Conservation (phyloP, 2,329 filamentous ascomycete genomes). For the Didymella lethalis region DNA sequence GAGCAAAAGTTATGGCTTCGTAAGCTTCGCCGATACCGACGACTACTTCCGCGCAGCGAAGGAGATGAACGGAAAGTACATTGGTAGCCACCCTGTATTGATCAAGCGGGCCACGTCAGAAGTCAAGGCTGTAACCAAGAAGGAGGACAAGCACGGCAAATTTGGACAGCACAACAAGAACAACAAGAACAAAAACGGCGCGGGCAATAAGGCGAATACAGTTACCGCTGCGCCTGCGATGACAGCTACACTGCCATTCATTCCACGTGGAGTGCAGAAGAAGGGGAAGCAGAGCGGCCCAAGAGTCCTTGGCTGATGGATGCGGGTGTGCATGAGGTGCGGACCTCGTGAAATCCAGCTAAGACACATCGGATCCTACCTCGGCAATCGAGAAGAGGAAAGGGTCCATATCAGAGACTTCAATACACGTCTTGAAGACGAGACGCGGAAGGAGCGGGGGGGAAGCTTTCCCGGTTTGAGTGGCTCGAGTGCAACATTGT, state of each 20-base stretch:
- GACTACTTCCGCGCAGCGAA: constrained; percentile 96
- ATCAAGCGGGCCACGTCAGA: constrained; percentile 91
- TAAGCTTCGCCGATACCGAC: constrained; percentile 93
- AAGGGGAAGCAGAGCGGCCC: constrained; percentile 42
- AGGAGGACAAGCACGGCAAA: constrained; percentile 51
- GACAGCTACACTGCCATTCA: constrained; percentile 33
- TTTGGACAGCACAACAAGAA: constrained; percentile 50
- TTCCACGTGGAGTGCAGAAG: constrained; percentile 43
- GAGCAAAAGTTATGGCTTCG: constrained; percentile 95
- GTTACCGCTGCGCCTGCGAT: constrained; percentile 21
- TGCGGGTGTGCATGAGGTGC: too few relatives aligned
- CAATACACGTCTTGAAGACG: too few relatives aligned
- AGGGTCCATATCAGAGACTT: too few relatives aligned
- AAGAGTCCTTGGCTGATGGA: constrained; percentile 39
- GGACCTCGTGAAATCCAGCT: too few relatives aligned
- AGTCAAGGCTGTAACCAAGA: constrained; percentile 76
- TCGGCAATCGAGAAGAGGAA: too few relatives aligned
- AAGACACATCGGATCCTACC: too few relatives aligned
- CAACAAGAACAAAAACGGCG: constrained; percentile 60
- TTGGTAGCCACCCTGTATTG: constrained; percentile 92
- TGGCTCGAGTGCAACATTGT: too few relatives aligned
- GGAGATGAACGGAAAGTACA: constrained; percentile 99
- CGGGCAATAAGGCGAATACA: constrained; percentile 26
- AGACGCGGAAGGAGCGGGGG: too few relatives aligned
- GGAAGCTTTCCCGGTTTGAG: too few relatives aligned